Evolutionary conservation across 345 rosid genomes (phyloP).

Genomic region (Aquilaria malaccensis): DNA sequence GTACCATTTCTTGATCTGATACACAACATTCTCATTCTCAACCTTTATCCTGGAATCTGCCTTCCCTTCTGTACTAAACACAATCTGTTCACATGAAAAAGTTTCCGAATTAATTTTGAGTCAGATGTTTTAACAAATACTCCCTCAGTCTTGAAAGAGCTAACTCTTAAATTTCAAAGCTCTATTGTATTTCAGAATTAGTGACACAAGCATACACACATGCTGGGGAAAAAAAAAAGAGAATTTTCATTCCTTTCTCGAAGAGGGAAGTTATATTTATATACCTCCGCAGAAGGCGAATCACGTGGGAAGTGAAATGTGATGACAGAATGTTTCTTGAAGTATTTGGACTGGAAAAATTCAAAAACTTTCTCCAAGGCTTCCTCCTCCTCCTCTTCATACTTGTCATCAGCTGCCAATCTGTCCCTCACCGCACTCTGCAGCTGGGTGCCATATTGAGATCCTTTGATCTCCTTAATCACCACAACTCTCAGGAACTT

Average conservation of each 20-base stretch:
- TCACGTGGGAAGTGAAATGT: slow-evolving; percentile 62
- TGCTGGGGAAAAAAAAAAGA: neutral
- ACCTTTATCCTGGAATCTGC: slow-evolving; percentile 53
- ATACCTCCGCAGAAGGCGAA: slow-evolving; percentile 51
- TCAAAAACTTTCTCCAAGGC: slow-evolving; percentile 71
- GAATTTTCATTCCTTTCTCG: neutral
- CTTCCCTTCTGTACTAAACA: slow-evolving; percentile 54
- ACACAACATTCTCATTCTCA: slow-evolving; percentile 66
- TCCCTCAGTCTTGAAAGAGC: too few species aligned
- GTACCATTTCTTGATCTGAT: slow-evolving; percentile 88
- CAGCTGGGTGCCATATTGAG: too few species aligned
- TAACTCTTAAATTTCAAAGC: too few species aligned
- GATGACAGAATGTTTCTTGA: slow-evolving; percentile 62
- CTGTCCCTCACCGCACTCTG: slow-evolving; percentile 4
- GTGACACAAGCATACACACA: too few species aligned
- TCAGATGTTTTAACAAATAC: too few species aligned
- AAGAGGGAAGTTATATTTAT: neutral
- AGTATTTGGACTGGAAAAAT: slow-evolving; percentile 85
- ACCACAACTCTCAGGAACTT: slow-evolving; percentile 46
- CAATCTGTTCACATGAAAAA: slow-evolving; percentile 30
- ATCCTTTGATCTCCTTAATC: too few species aligned
- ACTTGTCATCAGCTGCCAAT: slow-evolving; percentile 72
- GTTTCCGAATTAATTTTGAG: too few species aligned
- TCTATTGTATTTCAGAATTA: too few species aligned
- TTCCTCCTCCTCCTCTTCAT: slow-evolving; percentile 87